phyloP scores from a whole-genome alignment of 2,329 filamentous ascomycete species.

The Metarhizium rileyi region DNA sequence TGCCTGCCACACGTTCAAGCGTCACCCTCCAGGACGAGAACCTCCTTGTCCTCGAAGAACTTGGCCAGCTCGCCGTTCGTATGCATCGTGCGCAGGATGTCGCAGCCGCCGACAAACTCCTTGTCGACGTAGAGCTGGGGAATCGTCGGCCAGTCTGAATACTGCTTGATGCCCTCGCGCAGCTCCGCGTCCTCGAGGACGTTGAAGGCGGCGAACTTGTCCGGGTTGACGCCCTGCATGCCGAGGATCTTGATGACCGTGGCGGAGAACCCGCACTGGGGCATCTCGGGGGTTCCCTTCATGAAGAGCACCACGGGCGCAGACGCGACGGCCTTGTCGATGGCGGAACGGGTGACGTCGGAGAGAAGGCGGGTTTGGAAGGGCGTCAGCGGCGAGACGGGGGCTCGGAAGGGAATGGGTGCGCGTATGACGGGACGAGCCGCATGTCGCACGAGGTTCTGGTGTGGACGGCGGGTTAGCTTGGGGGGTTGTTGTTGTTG shows the following conservation, averaged over 20 bases:
- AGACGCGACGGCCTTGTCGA: conserved; percentile 80
- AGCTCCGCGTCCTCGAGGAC: conserved; percentile 87
- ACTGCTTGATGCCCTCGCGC: conserved; percentile 92
- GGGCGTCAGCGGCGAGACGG: conserved; percentile 16
- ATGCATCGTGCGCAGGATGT: conserved; percentile 95
- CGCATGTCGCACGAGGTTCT: conserved; percentile 29
- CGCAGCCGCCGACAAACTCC: conserved; percentile 95
- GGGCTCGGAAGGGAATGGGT: conserved; percentile 14
- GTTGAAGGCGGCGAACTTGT: conserved; percentile 97
- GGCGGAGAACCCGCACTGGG: conserved; percentile 93
- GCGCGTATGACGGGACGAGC: conserved; percentile 20
- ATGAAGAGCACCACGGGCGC: conserved; percentile 96
- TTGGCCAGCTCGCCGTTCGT: conserved; percentile 89
- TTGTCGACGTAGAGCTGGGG: conserved; percentile 92
- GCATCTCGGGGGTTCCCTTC: conserved; percentile 95
- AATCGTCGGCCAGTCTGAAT: conserved; percentile 98
- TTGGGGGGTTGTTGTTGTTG: too few species aligned
- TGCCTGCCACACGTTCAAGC: conserved; percentile 11
- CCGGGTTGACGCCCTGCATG: conserved; percentile 86
- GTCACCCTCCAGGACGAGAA: conserved; percentile 51
- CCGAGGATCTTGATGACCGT: conserved; percentile 92
- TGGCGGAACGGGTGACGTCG: conserved; percentile 67
- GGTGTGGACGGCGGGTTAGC: neutral
- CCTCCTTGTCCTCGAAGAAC: conserved; percentile 82
- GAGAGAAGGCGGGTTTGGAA: conserved; percentile 62